Evolutionary conservation across 2,329 filamentous ascomycete species (phyloP).

Genomic region (Botrytis porri): DNA sequence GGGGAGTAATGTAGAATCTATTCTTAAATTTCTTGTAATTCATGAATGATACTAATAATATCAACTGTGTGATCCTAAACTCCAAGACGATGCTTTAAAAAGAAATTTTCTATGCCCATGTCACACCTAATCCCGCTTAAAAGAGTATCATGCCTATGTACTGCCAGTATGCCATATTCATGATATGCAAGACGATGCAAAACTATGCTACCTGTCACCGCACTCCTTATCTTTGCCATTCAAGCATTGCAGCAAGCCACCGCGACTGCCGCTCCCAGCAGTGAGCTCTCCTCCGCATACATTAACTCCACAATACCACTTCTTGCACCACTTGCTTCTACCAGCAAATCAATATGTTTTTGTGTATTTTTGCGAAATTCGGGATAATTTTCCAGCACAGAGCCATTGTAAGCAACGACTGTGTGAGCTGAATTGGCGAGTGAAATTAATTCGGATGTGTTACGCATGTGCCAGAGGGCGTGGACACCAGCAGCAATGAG

Average conservation of each 20-base stretch:
- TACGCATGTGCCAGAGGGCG: conserved; percentile 56
- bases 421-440: conserved; percentile 43
- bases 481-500: conserved; percentile 58
- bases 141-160: background rate
- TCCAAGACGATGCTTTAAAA: background rate
- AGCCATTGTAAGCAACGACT: conserved; percentile 74
- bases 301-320: conserved; percentile 57
- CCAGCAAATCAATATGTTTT: conserved; percentile 58
- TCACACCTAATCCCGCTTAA: background rate
- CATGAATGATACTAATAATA: background rate
- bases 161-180: background rate
- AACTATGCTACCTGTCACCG: background rate
- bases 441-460: conserved; percentile 39
- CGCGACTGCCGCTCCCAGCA: conserved; percentile 72
- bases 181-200: background rate
- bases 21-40: background rate
- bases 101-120: background rate
- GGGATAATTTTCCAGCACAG: conserved; percentile 76
- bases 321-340: conserved; percentile 43
- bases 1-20: no score
- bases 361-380: conserved; percentile 63
- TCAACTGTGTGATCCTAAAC: background rate
- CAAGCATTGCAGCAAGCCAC: conserved; percentile 46
- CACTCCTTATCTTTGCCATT: background rate
- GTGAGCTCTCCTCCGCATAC: conserved; percentile 69